phyloP scores from a whole-genome alignment of 768 basidiomycete species.

The Lactifluus hygrophoroides region DNA sequence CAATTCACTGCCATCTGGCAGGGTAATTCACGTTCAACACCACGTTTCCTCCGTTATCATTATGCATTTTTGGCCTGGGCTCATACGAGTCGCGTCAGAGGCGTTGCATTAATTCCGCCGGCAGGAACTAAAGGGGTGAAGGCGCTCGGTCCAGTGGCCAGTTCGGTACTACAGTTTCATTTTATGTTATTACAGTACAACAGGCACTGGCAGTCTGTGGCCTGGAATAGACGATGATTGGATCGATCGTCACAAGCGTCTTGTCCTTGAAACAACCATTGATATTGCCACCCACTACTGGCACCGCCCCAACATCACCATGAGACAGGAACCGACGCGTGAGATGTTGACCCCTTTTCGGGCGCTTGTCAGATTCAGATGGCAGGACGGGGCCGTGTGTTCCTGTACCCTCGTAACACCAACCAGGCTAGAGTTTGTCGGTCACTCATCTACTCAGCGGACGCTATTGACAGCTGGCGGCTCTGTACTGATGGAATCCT shows the following conservation, averaged over 20 bases:
- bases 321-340: background rate
- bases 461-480: background rate
- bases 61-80: background rate
- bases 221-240: background rate
- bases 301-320: background rate
- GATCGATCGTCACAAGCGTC: background rate
- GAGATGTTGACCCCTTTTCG: background rate
- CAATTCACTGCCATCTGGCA: too few species aligned
- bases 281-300: too few species aligned
- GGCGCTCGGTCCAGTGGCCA: too few species aligned
- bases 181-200: too few species aligned
- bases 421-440: background rate
- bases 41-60: background rate
- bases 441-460: background rate
- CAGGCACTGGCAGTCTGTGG: too few species aligned
- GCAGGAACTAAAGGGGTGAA: too few species aligned
- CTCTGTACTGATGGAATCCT: constrained; percentile 4
- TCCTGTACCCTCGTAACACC: too few species aligned
- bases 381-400: too few species aligned
- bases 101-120: too few species aligned
- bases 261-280: background rate
- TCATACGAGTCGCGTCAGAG: background rate
- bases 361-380: background rate
- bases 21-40: too few species aligned
- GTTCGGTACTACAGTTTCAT: too few species aligned